Evolutionary conservation across 2,329 filamentous ascomycete species (phyloP).

Genomic region (Pseudonectria buxi): DNA sequence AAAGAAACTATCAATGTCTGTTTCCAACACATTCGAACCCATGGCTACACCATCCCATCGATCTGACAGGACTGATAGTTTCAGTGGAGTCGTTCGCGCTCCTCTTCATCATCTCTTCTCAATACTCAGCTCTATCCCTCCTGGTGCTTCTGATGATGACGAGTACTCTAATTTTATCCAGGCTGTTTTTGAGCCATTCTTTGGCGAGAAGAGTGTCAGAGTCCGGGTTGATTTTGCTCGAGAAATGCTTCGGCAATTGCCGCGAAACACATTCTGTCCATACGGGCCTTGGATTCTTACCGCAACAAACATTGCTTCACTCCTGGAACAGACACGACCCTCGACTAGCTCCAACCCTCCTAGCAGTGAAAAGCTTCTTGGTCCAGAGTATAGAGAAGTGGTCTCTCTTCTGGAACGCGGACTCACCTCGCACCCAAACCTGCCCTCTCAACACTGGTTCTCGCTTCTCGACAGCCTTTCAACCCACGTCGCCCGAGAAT

Average conservation of each 20-base stretch:
- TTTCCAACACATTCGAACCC: slow-evolving; percentile 52
- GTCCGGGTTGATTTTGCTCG: slow-evolving; percentile 39
- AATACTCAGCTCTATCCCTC: slow-evolving; percentile 47
- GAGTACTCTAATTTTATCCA: slow-evolving; percentile 40
- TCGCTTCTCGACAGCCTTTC: slow-evolving; percentile 52
- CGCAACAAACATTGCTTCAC: slow-evolving; percentile 38
- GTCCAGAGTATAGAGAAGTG: slow-evolving; percentile 64
- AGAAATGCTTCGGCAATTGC: slow-evolving; percentile 45
- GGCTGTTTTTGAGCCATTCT: slow-evolving; percentile 52
- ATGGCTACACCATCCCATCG: slow-evolving; percentile 62
- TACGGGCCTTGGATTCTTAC: slow-evolving; percentile 47
- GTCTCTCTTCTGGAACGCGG: slow-evolving; percentile 62
- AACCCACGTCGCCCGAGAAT: slow-evolving; percentile 51
- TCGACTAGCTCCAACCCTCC: slow-evolving; percentile 15
- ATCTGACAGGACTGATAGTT: slow-evolving; percentile 44
- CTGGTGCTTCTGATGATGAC: slow-evolving; percentile 41
- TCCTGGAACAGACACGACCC: slow-evolving; percentile 30
- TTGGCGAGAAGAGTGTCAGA: slow-evolving; percentile 41
- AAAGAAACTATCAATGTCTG: slow-evolving; percentile 46
- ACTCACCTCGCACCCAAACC: slow-evolving; percentile 40
- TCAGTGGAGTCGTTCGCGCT: slow-evolving; percentile 44
- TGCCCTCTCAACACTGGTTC: slow-evolving; percentile 43
- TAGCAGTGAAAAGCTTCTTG: slow-evolving; percentile 40
- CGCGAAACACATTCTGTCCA: slow-evolving; percentile 37
- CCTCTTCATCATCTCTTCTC: slow-evolving; percentile 61